phyloP scores from a whole-genome alignment of 1,284 basidiomycete genomes.

The Phellinidium pouzarii region DNA sequence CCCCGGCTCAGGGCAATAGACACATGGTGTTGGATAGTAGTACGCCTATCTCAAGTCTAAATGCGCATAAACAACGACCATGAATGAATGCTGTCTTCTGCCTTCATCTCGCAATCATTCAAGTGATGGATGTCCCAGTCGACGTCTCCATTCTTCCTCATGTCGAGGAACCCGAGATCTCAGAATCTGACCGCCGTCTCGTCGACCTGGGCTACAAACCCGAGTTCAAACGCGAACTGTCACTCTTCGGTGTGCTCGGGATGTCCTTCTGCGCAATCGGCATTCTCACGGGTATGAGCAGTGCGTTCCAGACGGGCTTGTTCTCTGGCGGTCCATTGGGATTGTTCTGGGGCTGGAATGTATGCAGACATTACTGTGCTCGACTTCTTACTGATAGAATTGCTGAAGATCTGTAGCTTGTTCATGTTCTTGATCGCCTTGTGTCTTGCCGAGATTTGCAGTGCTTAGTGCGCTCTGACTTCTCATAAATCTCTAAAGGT shows the following conservation, averaged over 20 bases:
- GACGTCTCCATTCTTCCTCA: background rate
- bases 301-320: constrained; percentile 50
- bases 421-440: constrained; percentile 56
- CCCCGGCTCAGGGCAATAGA: too few species aligned
- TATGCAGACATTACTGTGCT: constrained; percentile 25
- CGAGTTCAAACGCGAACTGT: constrained; percentile 53
- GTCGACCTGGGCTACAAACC: constrained; percentile 49
- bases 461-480: constrained; percentile 41
- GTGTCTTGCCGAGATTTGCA: constrained; percentile 54
- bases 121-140: background rate
- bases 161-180: background rate
- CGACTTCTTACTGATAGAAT: background rate
- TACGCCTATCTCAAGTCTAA: too few species aligned
- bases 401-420: constrained; percentile 43
- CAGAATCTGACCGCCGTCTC: constrained; percentile 39
- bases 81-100: too few species aligned
- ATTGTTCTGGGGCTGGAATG: constrained; percentile 63
- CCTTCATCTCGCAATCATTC: background rate
- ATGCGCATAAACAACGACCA: too few species aligned
- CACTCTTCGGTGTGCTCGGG: constrained; percentile 51
- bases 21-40: too few species aligned
- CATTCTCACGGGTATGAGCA: constrained; percentile 55
- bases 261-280: constrained; percentile 57
- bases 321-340: constrained; percentile 55
- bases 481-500: background rate